phyloP scores from a whole-genome alignment of 2,329 filamentous ascomycete genomes.

The Colletotrichum liaoningense region DNA sequence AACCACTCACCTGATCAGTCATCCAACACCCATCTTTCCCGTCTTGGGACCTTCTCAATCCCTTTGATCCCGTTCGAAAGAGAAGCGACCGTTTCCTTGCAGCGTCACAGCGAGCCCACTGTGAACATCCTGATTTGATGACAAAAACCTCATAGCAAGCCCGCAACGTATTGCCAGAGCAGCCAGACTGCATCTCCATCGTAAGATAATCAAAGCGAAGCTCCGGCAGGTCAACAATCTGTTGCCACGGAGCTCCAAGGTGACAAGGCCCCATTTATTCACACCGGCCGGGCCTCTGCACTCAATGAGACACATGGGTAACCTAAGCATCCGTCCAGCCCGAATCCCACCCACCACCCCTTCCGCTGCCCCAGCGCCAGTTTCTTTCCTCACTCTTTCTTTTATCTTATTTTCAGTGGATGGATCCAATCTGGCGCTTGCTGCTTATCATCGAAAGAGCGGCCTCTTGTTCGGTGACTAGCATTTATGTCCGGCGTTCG shows the following conservation, averaged over 20 bases:
- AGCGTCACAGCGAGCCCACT: slow-evolving; percentile 19
- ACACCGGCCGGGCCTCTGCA: not conserved
- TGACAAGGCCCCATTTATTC: not conserved
- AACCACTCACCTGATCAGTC: slow-evolving; percentile 12
- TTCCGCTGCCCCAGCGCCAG: slow-evolving; percentile 9
- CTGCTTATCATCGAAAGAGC: not conserved
- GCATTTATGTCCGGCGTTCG: slow-evolving; percentile 1
- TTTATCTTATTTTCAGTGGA: not conserved
- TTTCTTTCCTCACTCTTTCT: not conserved
- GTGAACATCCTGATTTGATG: not conserved
- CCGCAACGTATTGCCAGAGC: not conserved
- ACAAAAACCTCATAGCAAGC: slow-evolving; percentile 18
- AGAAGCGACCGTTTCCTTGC: slow-evolving; percentile 5
- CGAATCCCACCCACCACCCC: slow-evolving; percentile 18
- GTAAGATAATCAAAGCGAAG: not conserved
- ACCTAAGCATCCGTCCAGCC: slow-evolving; percentile 4
- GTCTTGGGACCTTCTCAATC: not conserved
- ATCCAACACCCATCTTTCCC: not conserved
- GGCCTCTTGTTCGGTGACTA: not conserved
- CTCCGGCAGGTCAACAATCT: not conserved
- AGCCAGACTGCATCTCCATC: not conserved
- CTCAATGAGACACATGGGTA: not conserved
- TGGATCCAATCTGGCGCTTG: not conserved
- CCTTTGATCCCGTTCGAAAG: not conserved
- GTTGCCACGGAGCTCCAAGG: not conserved